Evolutionary conservation across 768 basidiomycete genomes (phyloP).

Genomic region (Tulasnella sp.): DNA sequence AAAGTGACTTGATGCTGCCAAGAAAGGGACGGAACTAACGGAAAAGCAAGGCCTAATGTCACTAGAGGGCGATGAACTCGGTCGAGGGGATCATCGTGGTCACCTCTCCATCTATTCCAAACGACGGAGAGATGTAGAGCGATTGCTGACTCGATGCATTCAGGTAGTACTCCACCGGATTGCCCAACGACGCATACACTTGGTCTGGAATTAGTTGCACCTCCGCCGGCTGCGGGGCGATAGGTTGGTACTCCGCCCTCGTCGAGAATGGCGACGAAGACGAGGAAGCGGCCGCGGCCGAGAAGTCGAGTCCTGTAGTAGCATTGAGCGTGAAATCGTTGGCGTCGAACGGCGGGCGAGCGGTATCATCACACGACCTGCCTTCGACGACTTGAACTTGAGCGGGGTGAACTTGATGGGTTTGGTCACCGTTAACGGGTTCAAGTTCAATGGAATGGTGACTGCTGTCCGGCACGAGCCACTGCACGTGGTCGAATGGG

Average conservation of each 20-base stretch:
- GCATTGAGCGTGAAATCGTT: not conserved
- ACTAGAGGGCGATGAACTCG: not conserved
- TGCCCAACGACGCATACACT: not conserved
- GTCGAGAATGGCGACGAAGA: not conserved
- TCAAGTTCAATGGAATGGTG: not conserved
- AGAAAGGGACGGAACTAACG: not conserved
- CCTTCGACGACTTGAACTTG: not conserved
- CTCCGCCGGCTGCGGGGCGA: not conserved
- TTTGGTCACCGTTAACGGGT: not conserved
- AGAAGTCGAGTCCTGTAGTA: not conserved
- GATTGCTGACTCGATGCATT: not conserved
- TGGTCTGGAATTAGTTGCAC: not conserved
- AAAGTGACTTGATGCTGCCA: not conserved
- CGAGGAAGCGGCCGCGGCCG: not conserved
- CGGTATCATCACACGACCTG: not conserved
- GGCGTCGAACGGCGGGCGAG: not conserved
- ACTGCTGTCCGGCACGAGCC: not conserved
- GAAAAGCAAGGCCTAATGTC: not conserved
- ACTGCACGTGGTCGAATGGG: not conserved
- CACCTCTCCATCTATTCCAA: not conserved
- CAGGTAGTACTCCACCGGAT: not conserved
- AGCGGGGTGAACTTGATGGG: too few relatives aligned
- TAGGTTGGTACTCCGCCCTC: not conserved
- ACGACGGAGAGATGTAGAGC: not conserved
- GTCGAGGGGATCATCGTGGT: not conserved